Evolutionary conservation across 2,329 filamentous ascomycete species (phyloP).

Genomic region (Beauveria sp.): DNA sequence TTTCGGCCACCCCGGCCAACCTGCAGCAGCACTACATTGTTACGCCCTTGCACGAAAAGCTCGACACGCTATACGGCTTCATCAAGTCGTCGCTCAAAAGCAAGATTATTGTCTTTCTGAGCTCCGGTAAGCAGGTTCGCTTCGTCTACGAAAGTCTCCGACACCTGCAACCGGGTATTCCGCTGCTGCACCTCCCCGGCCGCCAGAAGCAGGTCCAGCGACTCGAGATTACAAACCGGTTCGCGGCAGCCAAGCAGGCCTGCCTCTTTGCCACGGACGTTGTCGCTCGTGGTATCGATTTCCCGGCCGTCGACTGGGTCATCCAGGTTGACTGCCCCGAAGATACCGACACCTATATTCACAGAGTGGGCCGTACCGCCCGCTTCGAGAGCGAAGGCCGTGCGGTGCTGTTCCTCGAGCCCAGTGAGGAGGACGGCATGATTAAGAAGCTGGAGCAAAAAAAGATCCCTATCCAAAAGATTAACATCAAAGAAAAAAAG

Average conservation of each 20-base stretch:
- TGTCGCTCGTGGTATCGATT: constrained; percentile 87
- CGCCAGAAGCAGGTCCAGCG: constrained; percentile 87
- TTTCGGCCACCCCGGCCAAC: constrained; percentile 69
- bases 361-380: constrained; percentile 90
- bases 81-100: constrained; percentile 83
- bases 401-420: constrained; percentile 85
- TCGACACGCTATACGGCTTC: constrained; percentile 89
- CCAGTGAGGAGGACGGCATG: constrained; percentile 90
- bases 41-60: constrained; percentile 77
- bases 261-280: constrained; percentile 96
- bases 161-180: constrained; percentile 88
- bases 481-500: constrained; percentile 84
- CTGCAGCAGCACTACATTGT: constrained; percentile 89
- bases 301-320: constrained; percentile 95
- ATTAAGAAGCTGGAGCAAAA: constrained; percentile 75
- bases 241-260: constrained; percentile 70
- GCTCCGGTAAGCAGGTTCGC: constrained; percentile 90
- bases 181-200: constrained; percentile 85
- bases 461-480: constrained; percentile 79
- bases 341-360: constrained; percentile 95
- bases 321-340: constrained; percentile 98
- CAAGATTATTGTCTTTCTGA: constrained; percentile 93
- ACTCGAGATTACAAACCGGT: constrained; percentile 78
- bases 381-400: constrained; percentile 81
- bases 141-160: constrained; percentile 93